Evolutionary conservation across 2,329 filamentous ascomycete species (phyloP).

Genomic region (Rhinocladiella mackenziei): DNA sequence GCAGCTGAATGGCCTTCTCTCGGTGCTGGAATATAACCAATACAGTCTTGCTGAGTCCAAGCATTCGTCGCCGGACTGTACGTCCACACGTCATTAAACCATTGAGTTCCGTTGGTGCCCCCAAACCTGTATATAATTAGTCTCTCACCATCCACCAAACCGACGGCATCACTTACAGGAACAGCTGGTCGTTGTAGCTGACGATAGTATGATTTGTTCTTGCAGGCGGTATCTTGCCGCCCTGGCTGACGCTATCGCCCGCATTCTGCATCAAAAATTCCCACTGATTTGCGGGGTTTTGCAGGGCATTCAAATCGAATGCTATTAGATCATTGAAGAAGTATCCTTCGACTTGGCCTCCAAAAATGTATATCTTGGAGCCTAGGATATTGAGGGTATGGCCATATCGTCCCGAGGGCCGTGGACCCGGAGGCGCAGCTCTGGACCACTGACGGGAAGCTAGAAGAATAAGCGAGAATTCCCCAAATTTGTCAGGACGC

Average conservation of each 20-base stretch:
- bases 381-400: slow-evolving; percentile 95
- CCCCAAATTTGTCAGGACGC: not conserved
- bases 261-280: slow-evolving; percentile 81
- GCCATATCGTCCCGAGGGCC: slow-evolving; percentile 87
- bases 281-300: slow-evolving; percentile 88
- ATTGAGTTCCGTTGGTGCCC: slow-evolving; percentile 89
- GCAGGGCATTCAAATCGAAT: slow-evolving; percentile 92
- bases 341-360: slow-evolving; percentile 92
- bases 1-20: slow-evolving; percentile 92
- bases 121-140: slow-evolving; percentile 65
- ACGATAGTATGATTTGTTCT: slow-evolving; percentile 93
- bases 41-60: slow-evolving; percentile 90
- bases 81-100: slow-evolving; percentile 99
- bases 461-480: slow-evolving; percentile 43
- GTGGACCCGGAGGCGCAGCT: slow-evolving; percentile 78
- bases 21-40: slow-evolving; percentile 91
- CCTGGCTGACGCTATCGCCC: slow-evolving; percentile 55
- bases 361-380: slow-evolving; percentile 96
- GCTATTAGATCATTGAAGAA: slow-evolving; percentile 97
- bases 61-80: slow-evolving; percentile 79
- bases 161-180: slow-evolving; percentile 61
- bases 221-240: slow-evolving; percentile 72
- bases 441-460: slow-evolving; percentile 97
- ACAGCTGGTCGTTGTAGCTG: slow-evolving; percentile 88
- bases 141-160: slow-evolving; percentile 15